A percentile compares a stretch with the other conserved stretches of the same genome.
These are phyloP conservation scores for Pichia sp. DNA, from an alignment of 1,139 yeast genomes.

Conservation along the genomic window DNA sequence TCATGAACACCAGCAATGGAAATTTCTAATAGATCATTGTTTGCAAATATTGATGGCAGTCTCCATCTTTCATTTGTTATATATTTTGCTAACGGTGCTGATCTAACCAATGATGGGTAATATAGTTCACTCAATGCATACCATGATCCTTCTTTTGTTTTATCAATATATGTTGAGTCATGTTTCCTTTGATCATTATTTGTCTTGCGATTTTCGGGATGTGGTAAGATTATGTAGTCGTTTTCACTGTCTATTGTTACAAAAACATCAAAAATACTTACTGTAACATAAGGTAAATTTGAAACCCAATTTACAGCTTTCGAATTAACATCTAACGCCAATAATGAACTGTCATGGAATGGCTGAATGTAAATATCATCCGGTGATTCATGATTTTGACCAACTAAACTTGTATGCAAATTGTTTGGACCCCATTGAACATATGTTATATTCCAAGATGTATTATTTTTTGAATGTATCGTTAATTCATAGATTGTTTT, in stretches of 20 bases:
- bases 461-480: conserved; percentile 59
- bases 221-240: conserved; percentile 49
- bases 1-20: conserved; percentile 32
- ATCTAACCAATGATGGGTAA: conserved; percentile 74
- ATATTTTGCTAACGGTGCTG: conserved; percentile 67
- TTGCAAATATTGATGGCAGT: conserved; percentile 30
- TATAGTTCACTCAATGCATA: conserved; percentile 73
- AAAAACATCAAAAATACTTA: conserved; percentile 68
- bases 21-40: conserved; percentile 27
- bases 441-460: conserved; percentile 82
- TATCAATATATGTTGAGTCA: conserved; percentile 54
- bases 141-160: conserved; percentile 68
- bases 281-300: conserved; percentile 58
- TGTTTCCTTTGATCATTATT: conserved; percentile 2
- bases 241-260: conserved; percentile 27
- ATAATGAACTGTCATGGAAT: conserved; percentile 63
- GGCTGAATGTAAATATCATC: conserved; percentile 82
- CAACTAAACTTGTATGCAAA: conserved; percentile 61
- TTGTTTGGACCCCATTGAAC: conserved; percentile 93
- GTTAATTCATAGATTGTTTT: conserved; percentile 53
- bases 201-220: conserved; percentile 39
- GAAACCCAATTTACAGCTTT: conserved; percentile 79
- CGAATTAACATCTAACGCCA: conserved; percentile 58
- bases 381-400: conserved; percentile 42
- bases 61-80: conserved; percentile 42